Conservation (phyloP, 768 basidiomycete species). For the Dendrothele bispora region DNA sequence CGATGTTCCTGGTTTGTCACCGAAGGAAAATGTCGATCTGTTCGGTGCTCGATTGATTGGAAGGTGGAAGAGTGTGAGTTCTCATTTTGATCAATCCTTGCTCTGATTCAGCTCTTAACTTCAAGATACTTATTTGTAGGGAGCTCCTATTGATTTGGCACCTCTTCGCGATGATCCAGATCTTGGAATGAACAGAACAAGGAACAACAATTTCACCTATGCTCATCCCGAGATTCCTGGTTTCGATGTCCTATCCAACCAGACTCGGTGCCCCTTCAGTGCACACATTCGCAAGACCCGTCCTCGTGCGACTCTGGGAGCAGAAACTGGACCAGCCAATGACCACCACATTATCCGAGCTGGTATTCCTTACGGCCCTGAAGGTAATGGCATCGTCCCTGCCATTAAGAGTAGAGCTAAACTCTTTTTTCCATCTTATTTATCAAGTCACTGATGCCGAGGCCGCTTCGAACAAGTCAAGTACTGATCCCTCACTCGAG, state of each 20-base stretch:
- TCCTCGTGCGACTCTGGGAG: conserved; percentile 24
- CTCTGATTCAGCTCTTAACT: background rate
- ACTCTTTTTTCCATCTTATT: background rate
- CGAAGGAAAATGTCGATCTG: conserved; percentile 23
- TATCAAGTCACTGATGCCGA: conserved; percentile 6
- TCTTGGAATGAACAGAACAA: conserved; percentile 16
- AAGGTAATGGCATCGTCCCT: conserved; percentile 5
- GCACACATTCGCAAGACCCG: conserved; percentile 29
- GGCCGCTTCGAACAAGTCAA: background rate
- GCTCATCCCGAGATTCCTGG: conserved; percentile 16
- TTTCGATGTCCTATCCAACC: conserved; percentile 17
- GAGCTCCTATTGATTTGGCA: conserved; percentile 30
- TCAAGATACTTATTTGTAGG: no score
- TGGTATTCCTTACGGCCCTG: conserved; percentile 11
- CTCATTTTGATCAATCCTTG: no score
- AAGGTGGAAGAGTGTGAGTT: conserved; percentile 31
- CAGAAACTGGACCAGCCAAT: background rate
- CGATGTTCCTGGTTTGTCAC: conserved; percentile 11
- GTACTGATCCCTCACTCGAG: conserved; percentile 1
- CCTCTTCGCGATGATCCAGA: conserved; percentile 25
- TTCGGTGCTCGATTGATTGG: conserved; percentile 33
- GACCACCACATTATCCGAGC: conserved; percentile 8
- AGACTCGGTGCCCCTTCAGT: conserved; percentile 29
- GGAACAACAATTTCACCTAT: conserved; percentile 34
- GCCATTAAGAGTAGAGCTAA: background rate